Conservation (phyloP, 2,329 filamentous ascomycete species). For the Aureobasidium melanogenum region DNA sequence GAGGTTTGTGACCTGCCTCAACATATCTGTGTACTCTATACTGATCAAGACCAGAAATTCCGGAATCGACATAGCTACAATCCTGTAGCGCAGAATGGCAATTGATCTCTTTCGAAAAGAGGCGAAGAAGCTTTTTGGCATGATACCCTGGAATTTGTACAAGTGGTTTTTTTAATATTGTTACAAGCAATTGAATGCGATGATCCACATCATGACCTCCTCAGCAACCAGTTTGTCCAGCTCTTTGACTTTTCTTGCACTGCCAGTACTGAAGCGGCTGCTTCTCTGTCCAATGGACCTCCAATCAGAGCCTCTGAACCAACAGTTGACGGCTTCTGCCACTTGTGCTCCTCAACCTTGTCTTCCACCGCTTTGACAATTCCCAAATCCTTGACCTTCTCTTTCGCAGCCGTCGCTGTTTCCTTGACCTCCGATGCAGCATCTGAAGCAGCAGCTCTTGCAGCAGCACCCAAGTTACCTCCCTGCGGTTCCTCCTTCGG, state of each 20-base stretch:
- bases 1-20: conserved; percentile 33
- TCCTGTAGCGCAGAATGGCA: conserved; percentile 29
- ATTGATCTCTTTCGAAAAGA: background rate
- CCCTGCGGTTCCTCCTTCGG: conserved; percentile 30
- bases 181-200: conserved; percentile 13
- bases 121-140: background rate
- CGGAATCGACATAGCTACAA: conserved; percentile 44
- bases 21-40: conserved; percentile 11
- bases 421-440: conserved; percentile 14
- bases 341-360: conserved; percentile 14
- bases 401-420: conserved; percentile 13
- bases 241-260: conserved; percentile 31
- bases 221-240: conserved; percentile 37
- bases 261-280: conserved; percentile 30
- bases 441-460: conserved; percentile 13
- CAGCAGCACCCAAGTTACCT: conserved; percentile 24
- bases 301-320: conserved; percentile 21
- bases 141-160: conserved; percentile 12
- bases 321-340: conserved; percentile 15
- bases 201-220: conserved; percentile 19
- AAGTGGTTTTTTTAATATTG: conserved; percentile 9
- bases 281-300: conserved; percentile 39
- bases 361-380: conserved; percentile 27
- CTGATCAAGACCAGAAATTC: conserved; percentile 28
- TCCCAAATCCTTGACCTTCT: conserved; percentile 17